Percentiles rank a stretch among this genome's conserved stretches.
Conservation (phyloP, 768 basidiomycete species). For the Naganishia antarctica region DNA sequence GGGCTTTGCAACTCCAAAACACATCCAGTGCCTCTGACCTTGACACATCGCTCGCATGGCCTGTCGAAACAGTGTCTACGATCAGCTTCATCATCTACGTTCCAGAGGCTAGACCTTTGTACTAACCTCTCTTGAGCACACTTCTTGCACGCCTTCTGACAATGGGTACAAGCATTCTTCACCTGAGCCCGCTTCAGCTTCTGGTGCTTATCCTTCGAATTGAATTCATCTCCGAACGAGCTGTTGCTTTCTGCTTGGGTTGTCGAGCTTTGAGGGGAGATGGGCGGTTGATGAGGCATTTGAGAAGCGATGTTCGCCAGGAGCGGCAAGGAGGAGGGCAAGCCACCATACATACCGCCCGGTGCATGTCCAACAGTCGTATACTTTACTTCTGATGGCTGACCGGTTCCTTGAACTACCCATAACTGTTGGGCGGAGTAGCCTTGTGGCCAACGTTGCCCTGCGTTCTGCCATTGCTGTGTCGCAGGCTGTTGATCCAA, state of each 20-base stretch:
- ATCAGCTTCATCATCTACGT: neutral
- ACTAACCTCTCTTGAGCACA: slow-evolving; percentile 45
- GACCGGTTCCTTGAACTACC: too few relatives aligned
- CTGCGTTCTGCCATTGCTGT: too few relatives aligned
- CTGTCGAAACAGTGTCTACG: slow-evolving; percentile 1
- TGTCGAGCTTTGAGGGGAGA: neutral
- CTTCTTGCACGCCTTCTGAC: slow-evolving; percentile 49
- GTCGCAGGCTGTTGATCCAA: neutral
- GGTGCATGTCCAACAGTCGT: too few relatives aligned
- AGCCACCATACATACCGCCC: neutral
- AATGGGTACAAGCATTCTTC: slow-evolving; percentile 45
- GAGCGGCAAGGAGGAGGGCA: neutral
- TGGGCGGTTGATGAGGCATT: neutral
- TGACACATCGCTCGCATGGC: slow-evolving; percentile 46
- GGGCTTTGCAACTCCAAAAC: neutral
- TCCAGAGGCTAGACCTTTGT: neutral
- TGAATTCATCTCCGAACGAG: neutral
- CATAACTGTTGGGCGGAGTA: too few relatives aligned
- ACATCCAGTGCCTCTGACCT: slow-evolving; percentile 8
- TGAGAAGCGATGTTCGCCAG: slow-evolving; percentile 2
- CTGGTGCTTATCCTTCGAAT: neutral
- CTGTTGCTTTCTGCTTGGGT: neutral
- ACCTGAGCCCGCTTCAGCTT: slow-evolving; percentile 41
- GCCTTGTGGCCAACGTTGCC: too few relatives aligned
- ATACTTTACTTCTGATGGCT: too few relatives aligned